Base-by-base conservation (phyloP, 1,284 basidiomycete species). In the Leccinum variabile region DNA sequence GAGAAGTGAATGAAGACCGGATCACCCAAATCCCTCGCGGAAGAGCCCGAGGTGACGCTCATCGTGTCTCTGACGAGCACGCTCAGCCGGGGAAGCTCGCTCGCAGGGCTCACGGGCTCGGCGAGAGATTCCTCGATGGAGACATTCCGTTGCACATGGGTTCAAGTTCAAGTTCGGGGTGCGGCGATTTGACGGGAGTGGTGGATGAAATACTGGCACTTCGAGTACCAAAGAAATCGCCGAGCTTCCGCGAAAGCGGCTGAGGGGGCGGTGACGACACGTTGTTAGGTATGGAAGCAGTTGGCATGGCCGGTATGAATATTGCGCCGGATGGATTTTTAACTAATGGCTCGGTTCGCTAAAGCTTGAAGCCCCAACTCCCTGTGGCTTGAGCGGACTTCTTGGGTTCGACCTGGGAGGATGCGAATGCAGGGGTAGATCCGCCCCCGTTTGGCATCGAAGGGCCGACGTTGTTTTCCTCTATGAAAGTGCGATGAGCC, bases 401-500 rank as follows among this genome's bases (percentile, higher is more conserved):
- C 72, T 75, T 80, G 56, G 69, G 64, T 68, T 81, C 82, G 6
- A 75, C 77, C 62, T 85, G 84, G 50, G 64, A 76, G 65, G 64
- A 60, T 62, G 63, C 53, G 25, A 56, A 11, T 46, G 37, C 28
- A 14, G 49, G 39, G 11, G 60, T 41, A 62, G 65, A 59, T 63
- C 64, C 65, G 63, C 63, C 66, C 33, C 63, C 63, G 46, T 46
- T 65, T 39, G 65, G 33, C 25, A 77, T 68, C 10, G 73, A 64
- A 10, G 69, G 63, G 4, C 84, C 84, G 46, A 90, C 80, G 59
- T 85, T 85, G 70, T 89, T 85, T 67, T 91, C 87, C 25, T 88
- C 86, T 68, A 97, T 95, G 72, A 94, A 97, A 60, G 89, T 90
- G 44, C 94, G 83, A 39, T 97, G 78, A 0, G 91, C 91, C 60